Evolutionary conservation across 192 early-diverging fungal species (phyloP), one percentile per base, ranked within the genome.

Genomic region (Backusella luteola): DNA sequence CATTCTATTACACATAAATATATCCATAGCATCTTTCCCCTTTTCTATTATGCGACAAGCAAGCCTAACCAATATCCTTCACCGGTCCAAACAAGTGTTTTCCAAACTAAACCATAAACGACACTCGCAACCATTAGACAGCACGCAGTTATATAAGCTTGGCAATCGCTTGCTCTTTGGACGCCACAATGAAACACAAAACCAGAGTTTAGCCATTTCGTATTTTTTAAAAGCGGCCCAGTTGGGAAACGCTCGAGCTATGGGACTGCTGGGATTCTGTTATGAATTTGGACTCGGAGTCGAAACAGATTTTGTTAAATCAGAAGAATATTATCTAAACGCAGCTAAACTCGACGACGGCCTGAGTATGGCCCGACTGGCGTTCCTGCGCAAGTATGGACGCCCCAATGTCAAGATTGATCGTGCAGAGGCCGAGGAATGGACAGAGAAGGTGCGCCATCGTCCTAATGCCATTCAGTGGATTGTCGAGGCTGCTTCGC

Each of bases 281-380:
- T 92, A 92, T 84, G 95, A 96, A 79, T 96, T 96, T 83, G 94
- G 92, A 19, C 79, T 96, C 3, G 95, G 95, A 7, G 73, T 92
- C 17, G 80, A 85, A 39, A 79, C 77, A 12, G 88, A 95, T 56
- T 92, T 85, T 80, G 76, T 84, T 19, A 75, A 78, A 34, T 87
- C 91, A 34, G 95, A 96, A 74, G 52, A 74, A 29, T 81, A 93
- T 53, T 95, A 96, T 76, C 76, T 91, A 21, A 52, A 72, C 3
- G 91, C 93, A 9, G 95, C 93, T 1, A 74, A 73, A 56, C 76
- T 84, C 32, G 81, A 81, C 38, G 84, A 91, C 71, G 93, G 90
- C 1, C 84, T 96, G 11, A 91, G 91, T 5, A 84, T 87, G 59
- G 86, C 89, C n/a, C 69, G 94, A 2, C 77, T 96, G 8, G 90